Conservation (phyloP, 805 yeast genomes). For the Debaryomyces castellii region DNA sequence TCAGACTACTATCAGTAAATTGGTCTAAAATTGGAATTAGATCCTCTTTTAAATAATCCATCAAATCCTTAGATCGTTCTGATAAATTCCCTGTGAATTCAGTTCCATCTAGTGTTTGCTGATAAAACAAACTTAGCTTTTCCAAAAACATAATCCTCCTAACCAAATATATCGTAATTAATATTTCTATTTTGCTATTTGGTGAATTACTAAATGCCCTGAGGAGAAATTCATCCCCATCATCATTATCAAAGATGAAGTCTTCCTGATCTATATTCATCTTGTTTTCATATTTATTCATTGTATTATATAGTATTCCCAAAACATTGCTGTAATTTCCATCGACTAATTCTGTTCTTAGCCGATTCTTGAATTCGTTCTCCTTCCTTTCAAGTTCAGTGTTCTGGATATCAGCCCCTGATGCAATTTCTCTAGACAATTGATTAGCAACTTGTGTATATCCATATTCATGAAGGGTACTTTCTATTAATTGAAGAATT, state of each 20-base stretch:
- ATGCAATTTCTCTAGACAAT: conserved; percentile 10
- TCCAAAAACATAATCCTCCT: conserved; percentile 24
- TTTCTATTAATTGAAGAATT: conserved; percentile 28
- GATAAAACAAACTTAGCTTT: conserved; percentile 8
- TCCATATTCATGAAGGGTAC: conserved; percentile 31
- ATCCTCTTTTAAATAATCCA: conserved; percentile 24
- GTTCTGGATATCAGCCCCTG: conserved; percentile 5
- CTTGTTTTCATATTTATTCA: conserved; percentile 4
- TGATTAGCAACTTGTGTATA: conserved; percentile 23
- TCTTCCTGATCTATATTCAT: conserved; percentile 7
- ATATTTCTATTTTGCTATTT: not conserved
- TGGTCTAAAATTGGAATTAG: conserved; percentile 27
- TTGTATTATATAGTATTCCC: conserved; percentile 10
- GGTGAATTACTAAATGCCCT: not conserved
- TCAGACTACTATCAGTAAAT: no score
- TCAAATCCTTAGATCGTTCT: conserved; percentile 6
- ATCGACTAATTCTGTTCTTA: conserved; percentile 11
- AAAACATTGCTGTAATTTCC: conserved; percentile 15
- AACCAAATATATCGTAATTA: conserved; percentile 22
- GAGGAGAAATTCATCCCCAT: not conserved
- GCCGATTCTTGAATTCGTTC: conserved; percentile 14
- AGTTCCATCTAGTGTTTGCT: conserved; percentile 3
- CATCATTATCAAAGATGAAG: not conserved
- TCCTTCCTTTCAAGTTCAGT: not conserved
- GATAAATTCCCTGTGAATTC: not conserved